Conservation (phyloP, 306 rosid genomes). For the Prunus mume region DNA sequence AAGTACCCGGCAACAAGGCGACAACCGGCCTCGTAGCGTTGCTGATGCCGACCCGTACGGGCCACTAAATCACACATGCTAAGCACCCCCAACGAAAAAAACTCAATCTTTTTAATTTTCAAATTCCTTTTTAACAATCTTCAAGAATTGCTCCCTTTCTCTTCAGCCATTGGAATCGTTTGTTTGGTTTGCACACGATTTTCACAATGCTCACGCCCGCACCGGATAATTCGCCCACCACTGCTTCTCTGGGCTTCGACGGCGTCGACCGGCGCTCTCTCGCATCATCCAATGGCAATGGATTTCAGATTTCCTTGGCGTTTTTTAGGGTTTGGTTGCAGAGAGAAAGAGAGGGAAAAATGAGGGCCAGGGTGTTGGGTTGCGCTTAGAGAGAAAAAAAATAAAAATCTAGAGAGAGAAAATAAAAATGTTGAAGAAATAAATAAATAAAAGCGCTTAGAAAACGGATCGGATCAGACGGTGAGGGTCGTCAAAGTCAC, state of each 20-base stretch:
- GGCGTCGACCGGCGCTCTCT: slow-evolving; percentile 8
- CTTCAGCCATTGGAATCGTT: background rate
- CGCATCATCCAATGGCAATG: slow-evolving; percentile 21
- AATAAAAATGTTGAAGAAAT: background rate
- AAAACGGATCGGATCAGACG: slow-evolving; percentile 47
- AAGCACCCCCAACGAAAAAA: background rate
- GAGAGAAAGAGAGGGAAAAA: slow-evolving; percentile 13
- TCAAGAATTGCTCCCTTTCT: slow-evolving; percentile 13
- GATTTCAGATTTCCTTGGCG: slow-evolving; percentile 14
- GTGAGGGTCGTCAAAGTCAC: slow-evolving; percentile 42
- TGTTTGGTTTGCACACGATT: background rate
- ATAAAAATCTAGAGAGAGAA: slow-evolving; percentile 1
- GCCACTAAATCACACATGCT: slow-evolving; percentile 80
- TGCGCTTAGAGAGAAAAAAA: slow-evolving; percentile 7
- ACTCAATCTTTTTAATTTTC: background rate
- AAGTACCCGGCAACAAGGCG: slow-evolving; percentile 87
- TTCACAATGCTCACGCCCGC: slow-evolving; percentile 27
- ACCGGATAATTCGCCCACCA: slow-evolving; percentile 25
- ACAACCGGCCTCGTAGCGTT: slow-evolving; percentile 71
- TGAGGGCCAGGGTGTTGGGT: slow-evolving; percentile 1
- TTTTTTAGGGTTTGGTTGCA: slow-evolving; percentile 23
- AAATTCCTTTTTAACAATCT: background rate
- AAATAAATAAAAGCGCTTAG: slow-evolving; percentile 31
- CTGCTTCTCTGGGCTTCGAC: slow-evolving; percentile 15
- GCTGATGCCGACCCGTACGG: slow-evolving; percentile 88